Conservation (phyloP, 495 filamentous ascomycete genomes). For the Hypomontagnella submonticulosa region DNA sequence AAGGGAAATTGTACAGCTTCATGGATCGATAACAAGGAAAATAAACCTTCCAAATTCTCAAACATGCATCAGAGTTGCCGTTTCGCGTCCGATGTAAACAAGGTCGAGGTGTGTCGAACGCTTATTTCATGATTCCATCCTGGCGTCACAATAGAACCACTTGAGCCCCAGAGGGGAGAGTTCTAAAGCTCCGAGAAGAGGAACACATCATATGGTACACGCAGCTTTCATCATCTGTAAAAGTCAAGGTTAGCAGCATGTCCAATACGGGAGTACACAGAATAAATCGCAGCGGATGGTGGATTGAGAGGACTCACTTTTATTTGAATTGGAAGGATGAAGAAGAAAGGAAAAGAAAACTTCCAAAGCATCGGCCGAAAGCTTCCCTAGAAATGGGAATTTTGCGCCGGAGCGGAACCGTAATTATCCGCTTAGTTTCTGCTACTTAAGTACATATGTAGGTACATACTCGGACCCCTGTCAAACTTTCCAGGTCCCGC, state of each 20-base stretch:
- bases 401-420: slow-evolving; percentile 35
- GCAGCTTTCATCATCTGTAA: slow-evolving; percentile 98
- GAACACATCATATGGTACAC: slow-evolving; percentile 89
- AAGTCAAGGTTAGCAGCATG: slow-evolving; percentile 55
- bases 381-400: slow-evolving; percentile 8
- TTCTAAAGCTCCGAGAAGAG: slow-evolving; percentile 71
- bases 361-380: slow-evolving; percentile 13
- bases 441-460: slow-evolving; percentile 5
- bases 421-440: slow-evolving; percentile 29
- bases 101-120: slow-evolving; percentile 97
- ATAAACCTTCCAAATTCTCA: slow-evolving; percentile 50
- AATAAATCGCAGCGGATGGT: background rate
- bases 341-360: slow-evolving; percentile 68
- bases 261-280: slow-evolving; percentile 25
- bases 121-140: slow-evolving; percentile 88
- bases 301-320: slow-evolving; percentile 69
- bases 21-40: no score
- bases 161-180: slow-evolving; percentile 89
- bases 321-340: slow-evolving; percentile 98
- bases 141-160: slow-evolving; percentile 78
- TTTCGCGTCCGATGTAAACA: slow-evolving; percentile 96
- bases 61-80: slow-evolving; percentile 90
- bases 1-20: no score
- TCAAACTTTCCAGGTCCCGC: no score
- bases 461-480: no score